phyloP scores from a whole-genome alignment of 2,329 filamentous ascomycete species.

The Neofusicoccum sp. region DNA sequence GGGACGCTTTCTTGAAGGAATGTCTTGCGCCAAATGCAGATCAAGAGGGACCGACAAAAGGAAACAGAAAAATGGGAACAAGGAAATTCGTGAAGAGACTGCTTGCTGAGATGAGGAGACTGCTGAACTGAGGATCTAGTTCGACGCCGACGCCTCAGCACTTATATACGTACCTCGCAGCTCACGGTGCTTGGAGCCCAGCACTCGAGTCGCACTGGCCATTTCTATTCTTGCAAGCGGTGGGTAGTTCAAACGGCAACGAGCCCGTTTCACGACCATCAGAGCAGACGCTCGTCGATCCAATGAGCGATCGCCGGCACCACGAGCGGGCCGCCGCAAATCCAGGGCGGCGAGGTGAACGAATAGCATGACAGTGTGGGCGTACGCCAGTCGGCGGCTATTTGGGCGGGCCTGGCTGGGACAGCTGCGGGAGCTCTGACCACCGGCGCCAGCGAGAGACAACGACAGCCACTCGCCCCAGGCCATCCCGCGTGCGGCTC shows the following conservation, averaged over 20 bases:
- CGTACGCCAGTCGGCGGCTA: neutral
- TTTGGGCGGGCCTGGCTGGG: neutral
- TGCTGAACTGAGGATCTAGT: neutral
- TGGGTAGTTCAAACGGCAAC: neutral
- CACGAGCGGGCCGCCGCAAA: neutral
- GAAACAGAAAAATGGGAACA: slow-evolving; percentile 31
- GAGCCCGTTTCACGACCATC: slow-evolving; percentile 11
- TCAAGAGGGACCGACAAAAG: slow-evolving; percentile 22
- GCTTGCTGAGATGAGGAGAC: slow-evolving; percentile 26
- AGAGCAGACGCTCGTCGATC: slow-evolving; percentile 9
- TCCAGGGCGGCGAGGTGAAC: neutral
- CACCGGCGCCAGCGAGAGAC: slow-evolving; percentile 2
- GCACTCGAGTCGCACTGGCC: slow-evolving; percentile 2
- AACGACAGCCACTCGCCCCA: slow-evolving; percentile 11
- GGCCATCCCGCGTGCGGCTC: neutral
- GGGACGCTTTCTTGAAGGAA: slow-evolving; percentile 22
- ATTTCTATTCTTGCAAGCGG: slow-evolving; percentile 10
- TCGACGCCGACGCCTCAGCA: neutral
- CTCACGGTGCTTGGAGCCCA: neutral
- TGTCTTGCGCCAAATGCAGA: slow-evolving; percentile 25
- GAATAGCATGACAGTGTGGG: neutral
- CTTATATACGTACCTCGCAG: neutral
- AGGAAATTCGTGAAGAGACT: slow-evolving; percentile 32
- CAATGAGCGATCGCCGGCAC: slow-evolving; percentile 4
- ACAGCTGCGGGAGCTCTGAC: slow-evolving; percentile 3